Evolutionary conservation across 2,329 filamentous ascomycete species (phyloP), one percentile per base, ranked within the genome.

Genomic region (Phialemoniopsis sp.): DNA sequence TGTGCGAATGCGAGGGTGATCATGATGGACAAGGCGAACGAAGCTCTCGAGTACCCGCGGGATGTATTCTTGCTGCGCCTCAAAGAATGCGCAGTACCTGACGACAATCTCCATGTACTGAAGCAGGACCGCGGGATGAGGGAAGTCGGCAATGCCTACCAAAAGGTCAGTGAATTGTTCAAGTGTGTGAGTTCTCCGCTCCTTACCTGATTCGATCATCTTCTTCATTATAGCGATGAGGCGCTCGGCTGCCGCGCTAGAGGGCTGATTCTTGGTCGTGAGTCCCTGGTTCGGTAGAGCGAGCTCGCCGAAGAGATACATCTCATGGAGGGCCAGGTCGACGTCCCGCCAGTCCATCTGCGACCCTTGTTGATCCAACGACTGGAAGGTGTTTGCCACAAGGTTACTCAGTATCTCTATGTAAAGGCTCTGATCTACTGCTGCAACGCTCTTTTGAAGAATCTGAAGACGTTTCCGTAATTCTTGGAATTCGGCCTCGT

Each of bases 41-140:
- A 98, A 97, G 56, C 85, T 89, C 55, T 96, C 89, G 32, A 98
- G 73, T 2, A 93, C 89, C 47, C 83, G 85, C 3, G 88, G 87
- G 36, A 97, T 94, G 44, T 88, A 82, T 16, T 84, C 73, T 21
- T 82, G 74, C 55, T 95, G 87, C 40, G 81, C 80, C 56, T 97
- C 90, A 58, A 98, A 97, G 61, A 96, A 95, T 19, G 82, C 79
- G 58, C 85, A 87, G 64, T 98, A 98, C 37, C 93, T 84, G 40
- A 95, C 90, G 60, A 90, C 95, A 29, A 95, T 95, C 61, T 98
- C 93, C 90, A 98, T 96, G 57, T 95, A 98, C 64, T 96, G 89
- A 16, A 98, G 73, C 47, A 96, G 80, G 37, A 96, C 90, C 13
- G 90, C 89, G 2, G 93, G 91, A 58, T 97, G 93, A 13, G 84